Percentiles rank a stretch among this genome's conserved stretches.
Conservation (phyloP, 345 rosid species). For the Physaria fendleri region DNA sequence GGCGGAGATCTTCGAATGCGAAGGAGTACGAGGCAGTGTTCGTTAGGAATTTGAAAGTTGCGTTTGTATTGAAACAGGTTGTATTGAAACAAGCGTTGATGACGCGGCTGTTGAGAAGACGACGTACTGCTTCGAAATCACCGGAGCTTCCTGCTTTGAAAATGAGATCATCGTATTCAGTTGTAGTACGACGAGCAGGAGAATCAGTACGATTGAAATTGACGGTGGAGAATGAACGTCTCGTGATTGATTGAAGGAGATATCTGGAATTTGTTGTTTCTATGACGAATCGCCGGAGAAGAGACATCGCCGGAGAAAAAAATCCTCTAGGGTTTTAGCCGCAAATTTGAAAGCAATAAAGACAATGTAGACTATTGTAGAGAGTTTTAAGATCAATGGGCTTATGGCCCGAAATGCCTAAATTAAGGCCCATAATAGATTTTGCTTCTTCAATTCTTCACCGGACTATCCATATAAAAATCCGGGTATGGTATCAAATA, state of each 20-base stretch:
- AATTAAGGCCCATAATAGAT: too few species aligned
- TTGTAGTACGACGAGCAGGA: conserved; percentile 39
- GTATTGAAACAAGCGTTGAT: conserved; percentile 54
- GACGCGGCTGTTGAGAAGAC: conserved; percentile 56
- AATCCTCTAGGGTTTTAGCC: neutral
- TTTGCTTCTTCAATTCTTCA: too few species aligned
- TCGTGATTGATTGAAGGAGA: neutral
- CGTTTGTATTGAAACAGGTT: conserved; percentile 48
- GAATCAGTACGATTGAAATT: conserved; percentile 1
- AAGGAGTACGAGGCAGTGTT: conserved; percentile 38
- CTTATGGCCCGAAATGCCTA: too few species aligned
- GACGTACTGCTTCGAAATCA: conserved; percentile 44
- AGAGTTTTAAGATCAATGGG: too few species aligned
- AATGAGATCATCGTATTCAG: conserved; percentile 51
- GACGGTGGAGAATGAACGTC: conserved; percentile 24
- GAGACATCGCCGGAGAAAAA: conserved; percentile 23
- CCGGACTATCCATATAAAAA: too few species aligned
- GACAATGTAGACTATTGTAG: too few species aligned
- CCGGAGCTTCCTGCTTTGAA: conserved; percentile 41
- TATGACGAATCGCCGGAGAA: conserved; percentile 22
- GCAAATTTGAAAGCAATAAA: neutral
- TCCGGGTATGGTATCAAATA: too few species aligned
- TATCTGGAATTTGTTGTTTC: conserved; percentile 5
- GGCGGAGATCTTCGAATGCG: conserved; percentile 36
- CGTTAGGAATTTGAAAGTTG: conserved; percentile 66